These are phyloP conservation scores for Scheffersomyces lignicola DNA, from an alignment of 1,139 yeast genomes.

Conservation along the genomic window DNA sequence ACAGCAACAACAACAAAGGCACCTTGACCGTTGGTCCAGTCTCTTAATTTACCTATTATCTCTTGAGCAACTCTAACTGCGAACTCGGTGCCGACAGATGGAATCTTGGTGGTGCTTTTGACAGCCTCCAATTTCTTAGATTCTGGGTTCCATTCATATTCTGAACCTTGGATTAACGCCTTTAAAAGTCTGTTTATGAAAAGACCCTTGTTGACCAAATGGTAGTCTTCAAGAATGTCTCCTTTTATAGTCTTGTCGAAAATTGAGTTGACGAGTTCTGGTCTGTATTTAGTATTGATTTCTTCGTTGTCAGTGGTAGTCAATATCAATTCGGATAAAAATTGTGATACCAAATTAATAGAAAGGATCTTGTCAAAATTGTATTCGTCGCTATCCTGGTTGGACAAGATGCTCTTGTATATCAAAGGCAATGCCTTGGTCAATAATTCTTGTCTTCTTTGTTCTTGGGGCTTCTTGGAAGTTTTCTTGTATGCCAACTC, in stretches of 20 bases:
- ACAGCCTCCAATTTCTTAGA: conserved; percentile 47
- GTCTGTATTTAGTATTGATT: conserved; percentile 45
- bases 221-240: conserved; percentile 67
- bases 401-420: conserved; percentile 52
- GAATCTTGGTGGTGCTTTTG: conserved; percentile 45
- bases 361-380: conserved; percentile 44
- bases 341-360: conserved; percentile 82
- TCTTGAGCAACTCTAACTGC: conserved; percentile 57
- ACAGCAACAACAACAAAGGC: conserved; percentile 79
- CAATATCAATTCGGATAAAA: conserved; percentile 71
- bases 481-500: conserved; percentile 66
- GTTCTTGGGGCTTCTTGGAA: conserved; percentile 81
- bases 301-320: conserved; percentile 49
- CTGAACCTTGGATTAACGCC: conserved; percentile 73
- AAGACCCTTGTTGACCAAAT: conserved; percentile 65
- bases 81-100: conserved; percentile 63
- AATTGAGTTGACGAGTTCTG: conserved; percentile 53
- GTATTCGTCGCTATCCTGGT: conserved; percentile 29
- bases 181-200: conserved; percentile 77
- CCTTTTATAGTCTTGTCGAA: conserved; percentile 61
- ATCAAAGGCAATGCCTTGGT: conserved; percentile 66
- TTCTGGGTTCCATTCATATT: conserved; percentile 63
- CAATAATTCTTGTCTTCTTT: conserved; percentile 70
- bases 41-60: conserved; percentile 47
- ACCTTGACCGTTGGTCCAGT: conserved; percentile 78